These are phyloP conservation scores for Fusarium tjaetaba DNA, from an alignment of 2,329 filamentous ascomycete genomes.

Conservation along the genomic window DNA sequence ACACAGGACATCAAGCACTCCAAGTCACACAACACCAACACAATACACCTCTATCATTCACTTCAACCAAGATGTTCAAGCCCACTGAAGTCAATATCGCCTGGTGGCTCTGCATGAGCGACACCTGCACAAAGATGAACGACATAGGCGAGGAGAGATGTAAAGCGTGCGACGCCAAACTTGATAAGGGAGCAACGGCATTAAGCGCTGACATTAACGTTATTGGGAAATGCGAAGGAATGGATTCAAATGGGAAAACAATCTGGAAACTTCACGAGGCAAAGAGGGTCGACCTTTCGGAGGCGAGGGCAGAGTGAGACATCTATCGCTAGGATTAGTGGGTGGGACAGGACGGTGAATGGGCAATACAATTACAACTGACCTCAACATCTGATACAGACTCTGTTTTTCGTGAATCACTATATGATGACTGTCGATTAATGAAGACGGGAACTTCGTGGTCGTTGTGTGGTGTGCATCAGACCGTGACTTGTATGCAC, in stretches of 20 bases:
- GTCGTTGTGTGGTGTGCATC: background rate
- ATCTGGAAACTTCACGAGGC: background rate
- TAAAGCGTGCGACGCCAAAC: rapidly evolving
- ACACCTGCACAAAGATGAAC: background rate
- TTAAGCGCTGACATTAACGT: rapidly evolving
- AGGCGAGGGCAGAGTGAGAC: background rate
- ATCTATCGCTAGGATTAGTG: background rate
- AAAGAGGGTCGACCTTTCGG: background rate
- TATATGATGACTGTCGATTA: rapidly evolving
- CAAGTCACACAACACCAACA: background rate
- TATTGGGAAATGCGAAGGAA: rapidly evolving
- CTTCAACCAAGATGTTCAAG: background rate
- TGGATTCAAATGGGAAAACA: background rate
- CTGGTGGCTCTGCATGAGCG: background rate
- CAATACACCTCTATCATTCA: no score
- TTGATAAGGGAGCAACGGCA: background rate
- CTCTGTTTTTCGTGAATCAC: rapidly evolving
- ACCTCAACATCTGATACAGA: rapidly evolving
- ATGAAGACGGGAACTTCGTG: background rate
- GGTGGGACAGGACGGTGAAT: rapidly evolving
- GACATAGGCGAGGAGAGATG: background rate
- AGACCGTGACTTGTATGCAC: background rate
- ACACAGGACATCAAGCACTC: background rate
- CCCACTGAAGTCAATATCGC: background rate
- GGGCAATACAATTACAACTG: background rate